Percentiles rank a stretch among this genome's conserved stretches.
Evolutionary conservation across 192 early-diverging fungal genomes (phyloP).

Genomic region (Obelidium mucronatum): DNA sequence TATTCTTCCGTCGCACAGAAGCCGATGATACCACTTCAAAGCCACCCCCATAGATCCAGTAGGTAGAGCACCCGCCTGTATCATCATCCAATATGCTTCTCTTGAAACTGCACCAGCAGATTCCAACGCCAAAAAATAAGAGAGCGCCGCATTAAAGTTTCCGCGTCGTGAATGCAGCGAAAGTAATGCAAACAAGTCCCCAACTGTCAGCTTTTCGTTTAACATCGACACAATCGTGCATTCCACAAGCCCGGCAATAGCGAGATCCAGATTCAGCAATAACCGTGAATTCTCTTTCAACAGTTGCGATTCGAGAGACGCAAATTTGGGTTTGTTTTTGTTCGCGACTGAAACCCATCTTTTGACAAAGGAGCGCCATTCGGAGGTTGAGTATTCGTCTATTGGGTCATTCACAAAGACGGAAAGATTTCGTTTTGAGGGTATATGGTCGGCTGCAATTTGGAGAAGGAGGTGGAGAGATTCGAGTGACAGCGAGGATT

Average conservation of each 20-base stretch:
- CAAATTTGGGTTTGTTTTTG: background rate
- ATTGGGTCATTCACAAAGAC: too few relatives aligned
- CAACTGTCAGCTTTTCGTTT: background rate
- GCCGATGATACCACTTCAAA: slow-evolving; percentile 6
- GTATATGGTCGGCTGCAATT: slow-evolving; percentile 7
- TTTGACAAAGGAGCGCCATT: background rate
- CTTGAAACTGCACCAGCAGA: background rate
- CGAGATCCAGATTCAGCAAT: background rate
- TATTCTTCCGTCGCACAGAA: background rate
- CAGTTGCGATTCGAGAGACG: background rate
- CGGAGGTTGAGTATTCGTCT: background rate
- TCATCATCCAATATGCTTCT: slow-evolving; percentile 20
- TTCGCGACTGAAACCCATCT: background rate
- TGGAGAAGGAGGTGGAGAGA: background rate
- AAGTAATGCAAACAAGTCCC: background rate
- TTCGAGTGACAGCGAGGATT: too few relatives aligned
- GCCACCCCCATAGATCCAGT: background rate
- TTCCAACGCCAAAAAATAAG: background rate
- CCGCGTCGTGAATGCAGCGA: slow-evolving; percentile 3
- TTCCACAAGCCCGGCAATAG: background rate
- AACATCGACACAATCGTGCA: background rate
- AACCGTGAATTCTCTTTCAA: background rate
- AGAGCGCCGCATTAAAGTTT: background rate
- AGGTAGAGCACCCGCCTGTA: background rate
- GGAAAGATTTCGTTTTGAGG: too few relatives aligned